phyloP scores from a whole-genome alignment of 1,284 basidiomycete species.

The Sporisorium graminicola region DNA sequence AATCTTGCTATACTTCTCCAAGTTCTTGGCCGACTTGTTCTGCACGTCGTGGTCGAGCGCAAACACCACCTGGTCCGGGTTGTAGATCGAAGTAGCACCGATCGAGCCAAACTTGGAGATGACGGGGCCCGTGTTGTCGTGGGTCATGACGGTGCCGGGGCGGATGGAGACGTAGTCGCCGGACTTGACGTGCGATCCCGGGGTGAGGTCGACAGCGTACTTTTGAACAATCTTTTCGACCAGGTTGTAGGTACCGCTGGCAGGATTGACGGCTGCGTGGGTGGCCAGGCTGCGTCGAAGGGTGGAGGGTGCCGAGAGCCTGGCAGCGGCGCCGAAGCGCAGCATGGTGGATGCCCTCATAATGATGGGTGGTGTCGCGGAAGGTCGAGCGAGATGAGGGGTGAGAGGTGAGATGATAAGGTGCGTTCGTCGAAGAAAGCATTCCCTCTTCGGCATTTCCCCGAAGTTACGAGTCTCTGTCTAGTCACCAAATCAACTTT shows the following conservation, averaged over 20 bases:
- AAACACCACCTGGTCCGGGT: conserved; percentile 89
- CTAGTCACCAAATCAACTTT: neutral
- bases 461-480: conserved; percentile 17
- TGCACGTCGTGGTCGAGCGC: conserved; percentile 99
- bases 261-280: conserved; percentile 36
- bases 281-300: conserved; percentile 43
- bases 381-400: neutral
- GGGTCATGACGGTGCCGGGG: conserved; percentile 85
- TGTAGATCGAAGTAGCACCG: conserved; percentile 86
- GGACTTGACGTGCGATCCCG: conserved; percentile 77
- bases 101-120: conserved; percentile 93
- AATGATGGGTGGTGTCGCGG: neutral
- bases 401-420: neutral
- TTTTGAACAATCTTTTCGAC: conserved; percentile 99
- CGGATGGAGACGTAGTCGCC: conserved; percentile 99
- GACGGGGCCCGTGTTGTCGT: conserved; percentile 94
- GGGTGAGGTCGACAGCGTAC: conserved; percentile 89
- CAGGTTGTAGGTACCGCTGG: conserved; percentile 70
- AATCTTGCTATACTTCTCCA: conserved; percentile 92
- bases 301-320: conserved; percentile 11
- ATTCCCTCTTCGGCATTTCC: conserved; percentile 24
- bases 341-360: conserved; percentile 45
- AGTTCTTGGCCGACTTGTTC: conserved; percentile 92
- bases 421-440: neutral
- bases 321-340: conserved; percentile 25